These are phyloP conservation scores for Ustilago cynodontis DNA, from an alignment of 1,284 basidiomycete genomes.

Conservation along the genomic window DNA sequence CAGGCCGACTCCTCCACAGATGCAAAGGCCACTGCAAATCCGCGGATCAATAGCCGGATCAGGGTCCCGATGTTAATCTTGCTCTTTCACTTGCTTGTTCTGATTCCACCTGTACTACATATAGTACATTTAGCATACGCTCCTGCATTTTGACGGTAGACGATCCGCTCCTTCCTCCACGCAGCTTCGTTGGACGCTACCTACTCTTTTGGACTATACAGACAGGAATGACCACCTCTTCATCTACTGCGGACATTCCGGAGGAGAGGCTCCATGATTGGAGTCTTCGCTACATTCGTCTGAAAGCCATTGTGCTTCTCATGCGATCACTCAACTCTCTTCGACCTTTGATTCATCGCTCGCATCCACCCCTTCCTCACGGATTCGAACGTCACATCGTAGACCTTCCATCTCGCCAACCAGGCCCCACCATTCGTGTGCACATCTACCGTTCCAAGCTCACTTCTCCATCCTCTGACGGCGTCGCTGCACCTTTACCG, in stretches of 20 bases:
- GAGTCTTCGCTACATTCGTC: constrained; percentile 31
- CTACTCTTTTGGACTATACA: too few relatives aligned
- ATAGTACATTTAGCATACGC: too few relatives aligned
- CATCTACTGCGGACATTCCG: neutral
- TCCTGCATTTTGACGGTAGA: too few relatives aligned
- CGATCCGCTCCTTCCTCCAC: too few relatives aligned
- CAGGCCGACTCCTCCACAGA: too few relatives aligned
- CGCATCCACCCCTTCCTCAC: constrained; percentile 19
- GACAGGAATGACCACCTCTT: neutral
- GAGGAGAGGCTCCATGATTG: constrained; percentile 34
- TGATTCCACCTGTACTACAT: neutral
- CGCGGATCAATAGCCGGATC: too few relatives aligned
- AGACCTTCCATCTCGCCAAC: constrained; percentile 49
- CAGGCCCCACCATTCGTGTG: constrained; percentile 43
- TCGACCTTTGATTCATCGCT: constrained; percentile 19
- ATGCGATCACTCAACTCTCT: constrained; percentile 27
- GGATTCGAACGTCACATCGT: constrained; percentile 32
- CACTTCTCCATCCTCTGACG: constrained; percentile 18
- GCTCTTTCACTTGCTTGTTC: neutral
- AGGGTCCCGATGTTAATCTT: neutral
- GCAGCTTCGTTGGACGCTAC: too few relatives aligned
- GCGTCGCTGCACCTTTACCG: constrained; percentile 23
- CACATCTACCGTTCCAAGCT: constrained; percentile 50
- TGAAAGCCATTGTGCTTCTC: constrained; percentile 31
- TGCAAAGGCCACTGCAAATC: too few relatives aligned